Evolutionary conservation across 192 early-diverging fungal genomes (phyloP), one percentile per base, ranked within the genome.

Genomic region (Gigaspora rosea): DNA sequence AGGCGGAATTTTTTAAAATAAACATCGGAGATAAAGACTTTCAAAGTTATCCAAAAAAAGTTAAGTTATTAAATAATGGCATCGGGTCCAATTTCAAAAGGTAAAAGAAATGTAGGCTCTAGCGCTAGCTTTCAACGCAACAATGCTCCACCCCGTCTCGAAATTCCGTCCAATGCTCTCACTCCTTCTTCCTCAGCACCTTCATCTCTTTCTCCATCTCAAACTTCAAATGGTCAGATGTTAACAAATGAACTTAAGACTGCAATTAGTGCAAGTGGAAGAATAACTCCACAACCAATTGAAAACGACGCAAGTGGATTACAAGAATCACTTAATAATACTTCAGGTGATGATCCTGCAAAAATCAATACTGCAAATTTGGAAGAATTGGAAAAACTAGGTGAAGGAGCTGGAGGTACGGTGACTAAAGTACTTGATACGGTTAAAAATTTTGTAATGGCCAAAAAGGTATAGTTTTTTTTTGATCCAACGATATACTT

Each of bases 371-470:
- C 59, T 35, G 61, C 16, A 33, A 13, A 75, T 16, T 64, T 75
- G 1, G 11, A 4, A 65, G 73, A 75, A 3, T 64, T 64, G 61
- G 7, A 5, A 18, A 92, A 94, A 77, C 84, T 99, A 50, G 98
- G 98, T 56, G 93, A 96, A 47, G 97, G 97, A 4, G 95, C 95
- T 57, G 83, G 83, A 22, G 97, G 97, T 13, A 96, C 96, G 2
- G 98, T 99, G 35, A 85, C 91, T 48, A 94, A 94, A 82, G 94
- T 97, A 18, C 78, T 86, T 75, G 93, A 98, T 82, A 77, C 81
- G 62, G 93, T 93, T 36, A 90, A 87, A 32, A 82, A 83, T 13
- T 87, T 87, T 33, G 86, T 97, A 41, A 96, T 99, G 95, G 98
- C 98, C 13, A 89, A 94, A 58, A 99, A 99, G 87, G 94, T 95